Percentiles rank a stretch among this genome's conserved stretches.
These are phyloP conservation scores for Epichloe typhina DNA, from an alignment of 2,329 filamentous ascomycete genomes.

Conservation along the genomic window DNA sequence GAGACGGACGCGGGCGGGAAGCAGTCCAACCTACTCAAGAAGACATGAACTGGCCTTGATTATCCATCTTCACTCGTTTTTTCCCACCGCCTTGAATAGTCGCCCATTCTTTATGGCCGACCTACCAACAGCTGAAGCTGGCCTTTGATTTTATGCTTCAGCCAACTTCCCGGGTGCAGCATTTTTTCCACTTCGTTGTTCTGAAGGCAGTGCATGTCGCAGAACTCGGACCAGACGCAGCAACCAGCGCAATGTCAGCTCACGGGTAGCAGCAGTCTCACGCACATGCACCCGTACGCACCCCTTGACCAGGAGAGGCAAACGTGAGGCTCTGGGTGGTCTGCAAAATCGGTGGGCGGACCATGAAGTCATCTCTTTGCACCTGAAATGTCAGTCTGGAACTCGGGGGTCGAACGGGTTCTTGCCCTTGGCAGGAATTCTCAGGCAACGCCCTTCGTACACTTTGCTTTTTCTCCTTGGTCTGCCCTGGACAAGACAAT, in stretches of 20 bases:
- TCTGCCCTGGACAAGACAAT: too few species aligned
- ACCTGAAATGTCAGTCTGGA: neutral
- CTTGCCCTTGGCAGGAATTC: too few species aligned
- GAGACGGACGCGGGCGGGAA: neutral
- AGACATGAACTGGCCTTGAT: neutral
- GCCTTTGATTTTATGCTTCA: neutral
- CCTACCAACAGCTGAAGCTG: neutral
- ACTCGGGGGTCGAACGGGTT: too few species aligned
- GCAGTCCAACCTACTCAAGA: neutral
- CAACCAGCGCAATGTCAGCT: neutral
- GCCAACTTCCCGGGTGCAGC: neutral
- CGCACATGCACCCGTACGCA: too few species aligned
- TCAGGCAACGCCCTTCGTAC: too few species aligned
- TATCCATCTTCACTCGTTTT: neutral
- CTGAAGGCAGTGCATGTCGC: constrained; percentile 1
- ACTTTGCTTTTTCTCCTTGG: too few species aligned
- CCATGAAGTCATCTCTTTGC: neutral
- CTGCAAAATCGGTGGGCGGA: neutral
- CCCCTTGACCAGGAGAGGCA: neutral
- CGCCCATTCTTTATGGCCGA: too few species aligned
- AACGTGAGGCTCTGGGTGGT: neutral
- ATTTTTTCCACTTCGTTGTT: neutral
- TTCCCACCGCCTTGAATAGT: too few species aligned
- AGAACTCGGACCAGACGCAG: neutral
- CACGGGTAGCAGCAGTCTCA: neutral